A percentile compares a stretch with the other conserved stretches of the same genome.
phyloP scores from a whole-genome alignment of 2,329 filamentous ascomycete species.

The Cercospora beticola region DNA sequence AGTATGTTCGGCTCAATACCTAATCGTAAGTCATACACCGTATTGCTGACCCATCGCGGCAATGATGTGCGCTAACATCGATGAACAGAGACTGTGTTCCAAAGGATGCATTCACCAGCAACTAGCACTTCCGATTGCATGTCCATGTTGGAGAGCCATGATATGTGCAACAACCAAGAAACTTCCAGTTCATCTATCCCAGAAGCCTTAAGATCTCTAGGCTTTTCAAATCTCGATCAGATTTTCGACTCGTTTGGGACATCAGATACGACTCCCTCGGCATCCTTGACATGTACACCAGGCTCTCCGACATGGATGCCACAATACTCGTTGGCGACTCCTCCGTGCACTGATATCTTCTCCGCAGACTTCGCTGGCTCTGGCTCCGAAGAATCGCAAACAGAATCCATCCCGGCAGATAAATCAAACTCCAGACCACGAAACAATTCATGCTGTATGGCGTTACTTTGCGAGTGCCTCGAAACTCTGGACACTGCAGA shows the following conservation, averaged over 20 bases:
- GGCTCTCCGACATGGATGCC: background rate
- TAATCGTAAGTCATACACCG: background rate
- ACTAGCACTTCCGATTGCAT: background rate
- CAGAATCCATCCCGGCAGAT: background rate
- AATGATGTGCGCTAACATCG: background rate
- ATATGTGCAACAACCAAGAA: background rate
- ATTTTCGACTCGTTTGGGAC: background rate
- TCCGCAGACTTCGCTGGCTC: background rate
- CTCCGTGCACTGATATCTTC: background rate
- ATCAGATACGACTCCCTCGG: background rate
- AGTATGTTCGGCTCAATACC: background rate
- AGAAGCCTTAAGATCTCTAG: background rate
- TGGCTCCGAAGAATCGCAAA: background rate
- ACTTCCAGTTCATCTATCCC: background rate
- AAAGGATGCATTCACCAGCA: background rate
- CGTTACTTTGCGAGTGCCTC: background rate
- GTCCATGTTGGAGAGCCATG: background rate
- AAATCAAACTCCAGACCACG: background rate
- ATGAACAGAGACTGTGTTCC: background rate
- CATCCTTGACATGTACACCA: background rate
- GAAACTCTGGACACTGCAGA: background rate
- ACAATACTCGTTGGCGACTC: background rate
- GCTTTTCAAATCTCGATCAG: background rate
- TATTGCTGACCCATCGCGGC: background rate
- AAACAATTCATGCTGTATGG: background rate